phyloP scores from a whole-genome alignment of 1,139 yeast genomes.

The Debaryomycetaceae sp. region DNA sequence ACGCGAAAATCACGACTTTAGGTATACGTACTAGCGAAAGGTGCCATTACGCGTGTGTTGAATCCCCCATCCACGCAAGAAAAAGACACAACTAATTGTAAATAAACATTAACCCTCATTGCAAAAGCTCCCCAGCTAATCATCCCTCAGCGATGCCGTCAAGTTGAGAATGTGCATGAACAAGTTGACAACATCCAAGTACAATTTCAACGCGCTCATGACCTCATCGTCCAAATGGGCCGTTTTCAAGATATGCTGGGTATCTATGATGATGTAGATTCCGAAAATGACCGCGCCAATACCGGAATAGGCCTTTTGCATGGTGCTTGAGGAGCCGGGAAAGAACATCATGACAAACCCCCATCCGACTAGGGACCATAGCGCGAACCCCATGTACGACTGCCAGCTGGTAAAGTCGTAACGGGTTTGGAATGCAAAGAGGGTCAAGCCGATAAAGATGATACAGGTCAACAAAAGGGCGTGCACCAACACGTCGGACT shows the following conservation, averaged over 20 bases:
- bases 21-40: conserved; percentile 4
- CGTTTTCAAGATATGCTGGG: conserved; percentile 71
- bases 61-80: too few species aligned
- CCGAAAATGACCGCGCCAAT: conserved; percentile 68
- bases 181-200: conserved; percentile 73
- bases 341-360: conserved; percentile 63
- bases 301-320: conserved; percentile 57
- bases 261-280: conserved; percentile 67
- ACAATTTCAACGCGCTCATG: conserved; percentile 64
- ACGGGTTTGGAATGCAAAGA: conserved; percentile 73
- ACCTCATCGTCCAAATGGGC: conserved; percentile 82
- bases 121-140: conserved; percentile 12
- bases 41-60: too few species aligned
- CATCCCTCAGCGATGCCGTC: conserved; percentile 35
- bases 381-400: conserved; percentile 46
- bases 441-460: conserved; percentile 63
- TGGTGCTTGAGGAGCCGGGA: conserved; percentile 39
- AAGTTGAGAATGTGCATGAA: conserved; percentile 69
- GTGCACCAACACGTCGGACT: conserved; percentile 54
- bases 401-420: conserved; percentile 72
- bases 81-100: too few species aligned
- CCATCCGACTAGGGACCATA: conserved; percentile 65
- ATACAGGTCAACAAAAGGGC: conserved; percentile 62
- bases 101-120: too few species aligned
- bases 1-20: conserved; percentile 10